Base-by-base conservation (phyloP, 2,329 filamentous ascomycete species). In the Ophiocordyceps polyrhachis-furcata region DNA sequence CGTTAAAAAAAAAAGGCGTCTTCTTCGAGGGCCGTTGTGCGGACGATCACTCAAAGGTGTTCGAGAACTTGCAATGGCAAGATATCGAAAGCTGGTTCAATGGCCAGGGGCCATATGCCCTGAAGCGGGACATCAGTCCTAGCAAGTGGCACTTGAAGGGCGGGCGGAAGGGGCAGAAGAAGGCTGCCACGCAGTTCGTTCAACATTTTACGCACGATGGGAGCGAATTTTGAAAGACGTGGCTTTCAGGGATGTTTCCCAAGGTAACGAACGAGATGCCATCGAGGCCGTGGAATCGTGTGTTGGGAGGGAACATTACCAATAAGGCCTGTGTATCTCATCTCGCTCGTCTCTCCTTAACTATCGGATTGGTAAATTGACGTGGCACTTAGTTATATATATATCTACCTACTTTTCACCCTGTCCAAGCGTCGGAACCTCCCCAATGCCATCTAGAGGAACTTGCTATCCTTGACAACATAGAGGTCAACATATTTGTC, bases 401-500 rank as follows among this genome's bases (percentile, higher is more conserved):
- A 2, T n/a, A 2, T 17, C 19, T 11, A 7, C 11, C 20, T 23
- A 15, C 20, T 23, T 4, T 23, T 5, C 29, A 23, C 15, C 23
- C 15, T 17, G n/a, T 9, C 13, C 20, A 12, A 17, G 7, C 23
- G 15, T 14, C 11, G n/a, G 4, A 13, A 41, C 14, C 47, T n/a
- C n/a, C n/a, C n/a, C n/a, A n/a, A 46, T 52, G 19, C 21, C 20
- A 13, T 41, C 40, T 55, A 57, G 49, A 60, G 47, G 51, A 79
- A 79, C 59, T 76, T 70, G 65, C 74, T 79, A 52, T 77, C 67
- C 66, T 77, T 70, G 53, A 71, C 69, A 46, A 68, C 67, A 56
- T 79, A 94, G 62, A 93, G 63, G 62, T 96, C 87, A 52, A 98
- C 83, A 59, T 95, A 96, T 68, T 91, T 77, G 64, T 98, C 89